Base-by-base conservation (phyloP, 1,139 yeast genomes). In the Kodamaea alishanica region DNA sequence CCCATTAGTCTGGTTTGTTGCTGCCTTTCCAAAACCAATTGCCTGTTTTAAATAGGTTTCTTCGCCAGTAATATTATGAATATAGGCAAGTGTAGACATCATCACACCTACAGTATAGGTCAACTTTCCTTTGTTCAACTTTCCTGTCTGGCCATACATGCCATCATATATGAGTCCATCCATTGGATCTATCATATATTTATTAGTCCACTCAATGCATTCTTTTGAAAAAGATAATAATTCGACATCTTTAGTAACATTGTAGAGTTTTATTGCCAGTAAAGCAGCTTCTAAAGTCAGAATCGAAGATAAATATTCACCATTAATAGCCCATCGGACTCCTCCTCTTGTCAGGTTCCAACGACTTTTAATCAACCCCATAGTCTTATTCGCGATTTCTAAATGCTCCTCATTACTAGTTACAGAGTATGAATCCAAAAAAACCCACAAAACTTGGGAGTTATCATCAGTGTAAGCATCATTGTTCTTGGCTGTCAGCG, bases 401-500 rank as follows among this genome's bases (percentile, higher is more conserved):
- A 46, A 34, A 29, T 45, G 33, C 15, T 33, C 33, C 12, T 36
- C 33, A 31, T 45, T 41, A 5, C 35, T 27, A 1, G 44, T 40
- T 11, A 24, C 26, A 10, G 35, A 33, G 30, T 42, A 44, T n/a
- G 50, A 45, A 4, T 40, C 45, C 20, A 43, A 33, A 28, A 38
- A 43, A 22, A 45, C 51, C 52, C 52, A 49, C 33, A 42, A 34
- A 6, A 46, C 44, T 33, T 49, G 52, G 25, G 50, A 46, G 29
- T 49, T 46, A 39, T 49, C 52, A 28, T 49, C 52, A 8, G 42
- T 43, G 27, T 47, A 49, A 2, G 45, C 44, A 24, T 49, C 51
- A 26, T 39, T 33, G 32, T 49, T 44, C 32, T 41, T 42, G 4
- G 48, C 48, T 8, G 48, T 45, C 27, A 42, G 30, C 8, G 51